Evolutionary conservation across 768 basidiomycete species (phyloP), one percentile per base, ranked within the genome.

Genomic region (Termitomyces sp.): DNA sequence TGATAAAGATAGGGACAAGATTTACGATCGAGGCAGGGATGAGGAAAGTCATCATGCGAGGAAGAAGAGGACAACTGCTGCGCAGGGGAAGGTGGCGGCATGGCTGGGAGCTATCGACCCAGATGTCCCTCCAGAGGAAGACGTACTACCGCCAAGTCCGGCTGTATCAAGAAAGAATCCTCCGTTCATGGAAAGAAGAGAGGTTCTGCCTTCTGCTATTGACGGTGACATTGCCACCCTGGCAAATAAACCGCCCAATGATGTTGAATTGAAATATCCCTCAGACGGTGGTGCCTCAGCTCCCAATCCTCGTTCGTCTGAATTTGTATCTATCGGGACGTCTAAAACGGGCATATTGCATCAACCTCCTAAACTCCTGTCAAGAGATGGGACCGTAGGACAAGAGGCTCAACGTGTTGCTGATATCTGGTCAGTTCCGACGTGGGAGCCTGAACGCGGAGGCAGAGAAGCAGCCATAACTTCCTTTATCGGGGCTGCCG

Each of bases 221-320:
- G 51, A 46, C 11, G 52, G 28, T 11, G 47, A 28, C 9, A 56
- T 56, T 14, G 55, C 55, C 25, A 28, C 46, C 23, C 17, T 58
- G 23, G 55, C 50, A 16, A 19, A 14, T 5, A 46, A 55, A 37
- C 25, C 54, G 1, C 19, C 21, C 10, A 43, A 43, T 35, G 44
- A 7, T 16, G 47, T 12, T 25, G 52, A 56, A 32, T 17, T 27
- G 3, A 44, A 50, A 28, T 44, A 41, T 30, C 34, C 11, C 14
- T 30, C 58, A 12, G 47, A 55, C 28, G 55, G 67, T 43, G 61
- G 67, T 41, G 71, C 75, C 9, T 64, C 73, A 27, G 68, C 74
- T 0, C 86, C 88, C 0, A 85, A 89, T 66, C 86, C 87, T 27
- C 83, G 88, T 3, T 90, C 88, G 2, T 89, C 87, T 50, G 89